These are phyloP conservation scores for Chaetomium fimeti DNA, from an alignment of 495 filamentous ascomycete species.

Conservation along the genomic window DNA sequence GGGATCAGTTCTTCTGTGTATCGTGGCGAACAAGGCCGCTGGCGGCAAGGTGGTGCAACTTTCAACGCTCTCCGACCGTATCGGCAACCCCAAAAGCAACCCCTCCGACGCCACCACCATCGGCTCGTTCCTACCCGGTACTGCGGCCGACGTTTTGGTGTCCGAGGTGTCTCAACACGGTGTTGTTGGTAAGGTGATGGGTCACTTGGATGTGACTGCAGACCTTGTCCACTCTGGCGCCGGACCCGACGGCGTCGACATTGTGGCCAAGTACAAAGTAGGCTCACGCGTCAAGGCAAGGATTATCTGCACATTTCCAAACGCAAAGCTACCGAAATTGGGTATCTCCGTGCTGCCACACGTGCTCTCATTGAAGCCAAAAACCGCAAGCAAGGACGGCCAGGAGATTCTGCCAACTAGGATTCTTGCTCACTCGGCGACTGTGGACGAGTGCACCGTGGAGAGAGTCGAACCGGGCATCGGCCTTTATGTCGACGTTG, in stretches of 20 bases:
- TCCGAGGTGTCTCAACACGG: slow-evolving; percentile 64
- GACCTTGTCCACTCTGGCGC: slow-evolving; percentile 85
- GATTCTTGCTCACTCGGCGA: slow-evolving; percentile 67
- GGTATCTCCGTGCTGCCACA: slow-evolving; percentile 85
- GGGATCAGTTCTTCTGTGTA: slow-evolving; percentile 79
- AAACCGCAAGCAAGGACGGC: slow-evolving; percentile 37
- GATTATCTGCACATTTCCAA: slow-evolving; percentile 80
- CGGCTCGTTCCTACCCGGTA: slow-evolving; percentile 84
- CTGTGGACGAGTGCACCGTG: slow-evolving; percentile 73
- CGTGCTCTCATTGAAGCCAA: slow-evolving; percentile 62
- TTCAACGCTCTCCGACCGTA: slow-evolving; percentile 67
- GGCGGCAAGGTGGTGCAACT: slow-evolving; percentile 84
- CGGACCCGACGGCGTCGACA: slow-evolving; percentile 58
- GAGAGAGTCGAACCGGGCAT: slow-evolving; percentile 70
- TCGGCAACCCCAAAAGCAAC: slow-evolving; percentile 66
- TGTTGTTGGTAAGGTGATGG: slow-evolving; percentile 81
- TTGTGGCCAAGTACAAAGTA: slow-evolving; percentile 70
- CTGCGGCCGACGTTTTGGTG: slow-evolving; percentile 80
- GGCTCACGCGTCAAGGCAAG: slow-evolving; percentile 84
- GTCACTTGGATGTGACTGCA: slow-evolving; percentile 80
- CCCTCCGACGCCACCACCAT: slow-evolving; percentile 78
- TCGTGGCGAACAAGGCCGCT: slow-evolving; percentile 70
- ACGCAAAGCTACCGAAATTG: slow-evolving; percentile 73
- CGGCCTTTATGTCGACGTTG: slow-evolving; percentile 80
- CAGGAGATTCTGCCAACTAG: slow-evolving; percentile 45